Percentiles rank a stretch among this genome's conserved stretches.
Evolutionary conservation across 768 basidiomycete species (phyloP).

Genomic region (Coprinopsis cinerea): DNA sequence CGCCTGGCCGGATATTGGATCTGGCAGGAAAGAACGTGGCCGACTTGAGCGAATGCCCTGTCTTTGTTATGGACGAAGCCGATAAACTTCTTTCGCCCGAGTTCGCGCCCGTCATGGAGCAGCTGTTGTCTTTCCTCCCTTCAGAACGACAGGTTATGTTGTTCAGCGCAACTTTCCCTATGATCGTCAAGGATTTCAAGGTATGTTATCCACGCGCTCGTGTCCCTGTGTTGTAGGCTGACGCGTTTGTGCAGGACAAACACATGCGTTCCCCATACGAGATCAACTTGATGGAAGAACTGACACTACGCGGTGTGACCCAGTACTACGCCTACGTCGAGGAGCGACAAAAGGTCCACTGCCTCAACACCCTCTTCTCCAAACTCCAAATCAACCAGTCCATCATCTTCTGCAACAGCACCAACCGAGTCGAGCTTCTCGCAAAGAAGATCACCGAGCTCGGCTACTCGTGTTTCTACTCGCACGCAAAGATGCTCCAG

Average conservation of each 20-base stretch:
- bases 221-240: neutral
- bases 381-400: slow-evolving; percentile 99
- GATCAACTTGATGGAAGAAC: slow-evolving; percentile 99
- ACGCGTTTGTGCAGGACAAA: slow-evolving; percentile 58
- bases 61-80: slow-evolving; percentile 99
- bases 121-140: slow-evolving; percentile 82
- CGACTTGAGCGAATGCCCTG: slow-evolving; percentile 88
- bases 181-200: slow-evolving; percentile 99
- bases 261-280: slow-evolving; percentile 95
- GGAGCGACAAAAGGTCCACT: slow-evolving; percentile 99
- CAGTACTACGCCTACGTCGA: slow-evolving; percentile 99
- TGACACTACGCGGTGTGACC: slow-evolving; percentile 96
- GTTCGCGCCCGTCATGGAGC: slow-evolving; percentile 98
- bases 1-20: slow-evolving; percentile 94
- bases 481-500: slow-evolving; percentile 99
- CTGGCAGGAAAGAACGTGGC: slow-evolving; percentile 90
- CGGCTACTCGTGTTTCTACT: slow-evolving; percentile 99
- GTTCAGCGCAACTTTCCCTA: slow-evolving; percentile 97
- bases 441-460: slow-evolving; percentile 99
- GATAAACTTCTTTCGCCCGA: slow-evolving; percentile 97
- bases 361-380: slow-evolving; percentile 98
- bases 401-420: slow-evolving; percentile 99
- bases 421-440: slow-evolving; percentile 97
- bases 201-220: slow-evolving; percentile 32
- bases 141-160: slow-evolving; percentile 93